These are phyloP conservation scores for Debaryomyces singareniensis DNA, from an alignment of 1,139 yeast genomes.

Conservation along the genomic window DNA sequence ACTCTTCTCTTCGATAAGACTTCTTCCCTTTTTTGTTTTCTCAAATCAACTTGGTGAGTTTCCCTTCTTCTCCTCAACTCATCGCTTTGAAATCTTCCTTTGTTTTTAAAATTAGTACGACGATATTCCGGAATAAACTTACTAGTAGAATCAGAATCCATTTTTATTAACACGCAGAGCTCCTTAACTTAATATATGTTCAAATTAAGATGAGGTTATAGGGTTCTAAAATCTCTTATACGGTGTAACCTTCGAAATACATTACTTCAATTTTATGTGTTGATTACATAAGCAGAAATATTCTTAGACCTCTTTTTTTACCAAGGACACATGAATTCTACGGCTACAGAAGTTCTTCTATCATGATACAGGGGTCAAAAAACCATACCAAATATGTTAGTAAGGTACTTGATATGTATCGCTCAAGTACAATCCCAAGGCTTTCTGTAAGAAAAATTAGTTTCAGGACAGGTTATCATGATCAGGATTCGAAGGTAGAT, in stretches of 20 bases:
- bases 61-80: slow-evolving; percentile 98
- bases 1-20: slow-evolving; percentile 90
- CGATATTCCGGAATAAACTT: slow-evolving; percentile 96
- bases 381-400: background rate
- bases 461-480: too few species aligned
- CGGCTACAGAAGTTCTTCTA: too few species aligned
- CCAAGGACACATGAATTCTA: too few species aligned
- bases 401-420: background rate
- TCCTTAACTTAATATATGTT: background rate
- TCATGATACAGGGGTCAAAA: background rate
- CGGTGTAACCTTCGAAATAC: too few species aligned
- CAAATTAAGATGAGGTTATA: too few species aligned
- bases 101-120: slow-evolving; percentile 92
- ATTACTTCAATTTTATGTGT: too few species aligned
- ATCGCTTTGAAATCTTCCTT: slow-evolving; percentile 90
- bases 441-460: background rate
- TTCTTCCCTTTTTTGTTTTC: slow-evolving; percentile 96
- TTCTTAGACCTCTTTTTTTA: too few species aligned
- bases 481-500: slow-evolving; percentile 29
- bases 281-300: too few species aligned
- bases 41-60: slow-evolving; percentile 91
- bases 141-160: slow-evolving; percentile 76
- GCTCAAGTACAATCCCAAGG: too few species aligned
- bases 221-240: too few species aligned
- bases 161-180: slow-evolving; percentile 17